Evolutionary conservation across 2,329 filamentous ascomycete genomes (phyloP).

Genomic region (Hymenoscyphus fraxineus): DNA sequence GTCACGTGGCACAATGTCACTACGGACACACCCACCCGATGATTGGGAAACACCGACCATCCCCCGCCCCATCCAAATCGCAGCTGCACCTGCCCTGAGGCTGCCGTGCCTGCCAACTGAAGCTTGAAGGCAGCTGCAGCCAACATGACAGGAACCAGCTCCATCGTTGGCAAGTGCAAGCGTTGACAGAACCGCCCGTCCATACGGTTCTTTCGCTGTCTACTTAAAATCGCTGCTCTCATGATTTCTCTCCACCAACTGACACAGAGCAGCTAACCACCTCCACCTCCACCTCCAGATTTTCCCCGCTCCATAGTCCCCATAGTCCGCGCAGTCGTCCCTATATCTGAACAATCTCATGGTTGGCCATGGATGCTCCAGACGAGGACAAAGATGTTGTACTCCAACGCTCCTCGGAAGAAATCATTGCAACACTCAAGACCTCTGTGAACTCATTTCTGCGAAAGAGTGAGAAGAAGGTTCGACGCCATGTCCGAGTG

Average conservation of each 20-base stretch:
- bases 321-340: neutral
- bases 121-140: neutral
- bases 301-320: neutral
- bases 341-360: neutral
- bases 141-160: neutral
- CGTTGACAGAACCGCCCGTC: neutral
- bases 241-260: neutral
- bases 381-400: conserved; percentile 53
- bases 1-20: no score
- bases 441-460: conserved; percentile 50
- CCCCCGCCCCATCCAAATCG: neutral
- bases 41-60: neutral
- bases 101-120: neutral
- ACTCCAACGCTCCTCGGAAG: conserved; percentile 56
- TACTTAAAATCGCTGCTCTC: neutral
- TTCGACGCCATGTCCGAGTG: conserved; percentile 48
- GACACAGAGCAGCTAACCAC: neutral
- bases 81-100: neutral
- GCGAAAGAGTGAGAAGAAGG: conserved; percentile 43
- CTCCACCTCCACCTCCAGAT: no score
- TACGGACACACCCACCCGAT: no score
- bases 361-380: conserved; percentile 8
- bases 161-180: neutral
- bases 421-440: conserved; percentile 57
- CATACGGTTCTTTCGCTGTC: neutral